These are phyloP conservation scores for Exobasidium cylindrosporum DNA, from an alignment of 1,284 basidiomycete species.

Conservation along the genomic window DNA sequence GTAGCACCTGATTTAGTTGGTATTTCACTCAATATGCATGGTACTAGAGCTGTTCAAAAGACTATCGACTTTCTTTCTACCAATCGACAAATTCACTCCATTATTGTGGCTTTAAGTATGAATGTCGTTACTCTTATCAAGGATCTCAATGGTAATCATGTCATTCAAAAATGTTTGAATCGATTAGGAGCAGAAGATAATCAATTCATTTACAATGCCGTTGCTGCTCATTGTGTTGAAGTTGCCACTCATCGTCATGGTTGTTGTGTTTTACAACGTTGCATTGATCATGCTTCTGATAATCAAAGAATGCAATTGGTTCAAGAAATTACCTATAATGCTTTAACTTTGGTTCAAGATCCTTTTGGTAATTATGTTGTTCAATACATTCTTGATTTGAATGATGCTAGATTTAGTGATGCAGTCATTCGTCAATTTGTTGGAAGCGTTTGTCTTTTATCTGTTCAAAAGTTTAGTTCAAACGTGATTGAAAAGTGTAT, in stretches of 20 bases:
- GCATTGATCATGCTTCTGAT: conserved; percentile 96
- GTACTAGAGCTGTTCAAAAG: conserved; percentile 97
- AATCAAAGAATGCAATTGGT: conserved; percentile 93
- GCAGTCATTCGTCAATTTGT: conserved; percentile 95
- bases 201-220: conserved; percentile 99
- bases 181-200: conserved; percentile 96
- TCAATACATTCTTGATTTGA: conserved; percentile 95
- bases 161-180: conserved; percentile 99
- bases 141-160: conserved; percentile 98
- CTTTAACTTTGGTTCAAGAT: conserved; percentile 95
- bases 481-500: conserved; percentile 97
- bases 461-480: conserved; percentile 97
- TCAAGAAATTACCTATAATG: conserved; percentile 98
- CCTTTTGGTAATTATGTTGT: conserved; percentile 96
- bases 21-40: conserved; percentile 99
- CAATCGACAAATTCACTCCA: conserved; percentile 80
- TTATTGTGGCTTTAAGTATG: conserved; percentile 92
- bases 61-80: conserved; percentile 91
- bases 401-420: conserved; percentile 96
- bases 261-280: conserved; percentile 96
- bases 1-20: conserved; percentile 95
- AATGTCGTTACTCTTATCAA: conserved; percentile 99
- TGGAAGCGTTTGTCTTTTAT: conserved; percentile 94
- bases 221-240: conserved; percentile 97
- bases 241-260: conserved; percentile 99